These are phyloP conservation scores for Fusarium virguliforme DNA, from an alignment of 2,329 filamentous ascomycete genomes.

Conservation along the genomic window DNA sequence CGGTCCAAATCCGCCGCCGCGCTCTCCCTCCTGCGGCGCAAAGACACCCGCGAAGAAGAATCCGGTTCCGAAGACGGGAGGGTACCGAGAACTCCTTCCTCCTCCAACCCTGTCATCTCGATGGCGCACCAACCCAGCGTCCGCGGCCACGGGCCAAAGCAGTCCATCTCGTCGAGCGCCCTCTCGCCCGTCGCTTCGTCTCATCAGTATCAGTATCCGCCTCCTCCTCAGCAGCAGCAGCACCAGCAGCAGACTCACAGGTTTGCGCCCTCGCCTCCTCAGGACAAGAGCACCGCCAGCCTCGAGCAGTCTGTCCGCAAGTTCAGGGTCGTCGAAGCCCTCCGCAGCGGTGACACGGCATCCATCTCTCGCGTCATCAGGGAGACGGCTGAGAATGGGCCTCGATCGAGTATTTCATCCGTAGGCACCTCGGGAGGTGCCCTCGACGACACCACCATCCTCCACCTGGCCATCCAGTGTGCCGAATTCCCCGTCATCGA, in stretches of 20 bases:
- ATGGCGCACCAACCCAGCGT: conserved; percentile 57
- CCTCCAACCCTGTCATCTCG: conserved; percentile 54
- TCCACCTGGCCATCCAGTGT: conserved; percentile 96
- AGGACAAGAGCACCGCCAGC: conserved; percentile 65
- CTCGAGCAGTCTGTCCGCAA: conserved; percentile 96
- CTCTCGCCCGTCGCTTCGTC: conserved; percentile 61
- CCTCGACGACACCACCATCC: conserved; percentile 87
- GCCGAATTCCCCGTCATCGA: conserved; percentile 94
- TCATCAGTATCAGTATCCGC: neutral
- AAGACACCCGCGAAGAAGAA: conserved; percentile 67
- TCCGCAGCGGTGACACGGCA: conserved; percentile 90
- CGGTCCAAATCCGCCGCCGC: conserved; percentile 69
- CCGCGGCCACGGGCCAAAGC: conserved; percentile 64
- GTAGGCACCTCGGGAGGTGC: conserved; percentile 62
- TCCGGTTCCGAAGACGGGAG: conserved; percentile 69
- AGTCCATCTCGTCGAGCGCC: conserved; percentile 62
- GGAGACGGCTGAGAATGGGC: conserved; percentile 70
- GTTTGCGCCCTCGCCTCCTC: conserved; percentile 52
- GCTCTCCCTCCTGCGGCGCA: conserved; percentile 70
- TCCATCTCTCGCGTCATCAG: conserved; percentile 90
- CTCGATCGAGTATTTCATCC: conserved; percentile 72
- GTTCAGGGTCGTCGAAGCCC: conserved; percentile 93
- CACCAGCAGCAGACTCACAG: conserved; percentile 47
- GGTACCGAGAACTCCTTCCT: conserved; percentile 54
- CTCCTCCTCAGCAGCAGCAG: neutral